Conservation (phyloP, 1,284 basidiomycete genomes). For the Cryptococcus deneoformans region DNA sequence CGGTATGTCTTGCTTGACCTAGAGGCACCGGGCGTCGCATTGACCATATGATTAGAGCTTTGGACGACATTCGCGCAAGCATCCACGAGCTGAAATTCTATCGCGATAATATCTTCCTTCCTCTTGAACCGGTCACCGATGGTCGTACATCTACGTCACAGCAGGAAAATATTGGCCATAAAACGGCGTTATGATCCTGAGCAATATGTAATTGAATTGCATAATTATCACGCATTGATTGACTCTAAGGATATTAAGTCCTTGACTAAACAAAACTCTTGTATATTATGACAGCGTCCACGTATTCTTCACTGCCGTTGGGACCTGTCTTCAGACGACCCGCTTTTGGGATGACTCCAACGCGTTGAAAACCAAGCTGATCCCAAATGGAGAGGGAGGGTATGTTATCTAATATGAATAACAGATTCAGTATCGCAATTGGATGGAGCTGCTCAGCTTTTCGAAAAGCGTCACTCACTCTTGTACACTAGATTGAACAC, state of each 20-base stretch:
- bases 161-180: constrained; percentile 8
- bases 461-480: constrained; percentile 52
- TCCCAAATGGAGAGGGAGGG: constrained; percentile 75
- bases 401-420: constrained; percentile 52
- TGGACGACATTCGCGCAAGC: constrained; percentile 52
- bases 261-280: constrained; percentile 61
- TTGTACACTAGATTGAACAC: constrained; percentile 94
- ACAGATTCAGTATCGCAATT: neutral
- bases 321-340: constrained; percentile 64
- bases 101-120: constrained; percentile 46
- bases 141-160: neutral
- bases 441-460: neutral
- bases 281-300: constrained; percentile 83
- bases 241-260: neutral
- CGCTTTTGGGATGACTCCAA: constrained; percentile 79
- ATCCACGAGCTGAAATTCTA: constrained; percentile 53
- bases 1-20: constrained; percentile 23
- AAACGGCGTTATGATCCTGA: constrained; percentile 27
- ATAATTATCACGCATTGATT: too few relatives aligned
- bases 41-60: constrained; percentile 35
- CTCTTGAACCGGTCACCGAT: constrained; percentile 22
- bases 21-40: neutral
- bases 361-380: constrained; percentile 72
- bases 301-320: constrained; percentile 74
- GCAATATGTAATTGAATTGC: neutral